These are phyloP conservation scores for Colletotrichum sansevieriae DNA, from an alignment of 2,329 filamentous ascomycete species.

Conservation along the genomic window DNA sequence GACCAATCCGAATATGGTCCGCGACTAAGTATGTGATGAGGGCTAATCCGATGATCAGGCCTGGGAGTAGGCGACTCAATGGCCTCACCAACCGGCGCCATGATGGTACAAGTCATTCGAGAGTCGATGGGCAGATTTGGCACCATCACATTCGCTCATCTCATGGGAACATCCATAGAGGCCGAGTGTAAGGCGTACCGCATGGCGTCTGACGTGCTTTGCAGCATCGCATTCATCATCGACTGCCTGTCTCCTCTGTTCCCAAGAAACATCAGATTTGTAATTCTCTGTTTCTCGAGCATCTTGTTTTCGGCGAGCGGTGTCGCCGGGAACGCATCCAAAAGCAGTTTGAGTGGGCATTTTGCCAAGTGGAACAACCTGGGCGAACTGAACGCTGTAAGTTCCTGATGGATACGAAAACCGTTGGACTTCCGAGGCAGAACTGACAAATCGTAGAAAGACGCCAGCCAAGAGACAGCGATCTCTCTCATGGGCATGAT, in stretches of 20 bases:
- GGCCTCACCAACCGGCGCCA: conserved; percentile 34
- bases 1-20: background rate
- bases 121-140: conserved; percentile 37
- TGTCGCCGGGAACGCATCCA: conserved; percentile 36
- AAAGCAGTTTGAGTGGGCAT: conserved; percentile 38
- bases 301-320: conserved; percentile 28
- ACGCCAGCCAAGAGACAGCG: conserved; percentile 37
- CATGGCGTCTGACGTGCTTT: conserved; percentile 27
- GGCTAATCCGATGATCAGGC: conserved; percentile 18
- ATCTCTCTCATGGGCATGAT: conserved; percentile 38
- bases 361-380: conserved; percentile 40
- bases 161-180: conserved; percentile 38
- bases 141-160: conserved; percentile 36
- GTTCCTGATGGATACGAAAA: rapidly evolving
- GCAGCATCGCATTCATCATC: conserved; percentile 27
- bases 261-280: conserved; percentile 12
- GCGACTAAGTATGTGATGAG: background rate
- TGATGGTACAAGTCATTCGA: conserved; percentile 37
- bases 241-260: conserved; percentile 34
- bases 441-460: conserved; percentile 21
- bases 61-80: conserved; percentile 36
- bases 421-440: rapidly evolving
- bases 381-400: conserved; percentile 34
- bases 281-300: conserved; percentile 28
- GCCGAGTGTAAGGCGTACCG: conserved; percentile 38